Conservation (phyloP, 2,329 filamentous ascomycete species). For the Fusarium multiceps region DNA sequence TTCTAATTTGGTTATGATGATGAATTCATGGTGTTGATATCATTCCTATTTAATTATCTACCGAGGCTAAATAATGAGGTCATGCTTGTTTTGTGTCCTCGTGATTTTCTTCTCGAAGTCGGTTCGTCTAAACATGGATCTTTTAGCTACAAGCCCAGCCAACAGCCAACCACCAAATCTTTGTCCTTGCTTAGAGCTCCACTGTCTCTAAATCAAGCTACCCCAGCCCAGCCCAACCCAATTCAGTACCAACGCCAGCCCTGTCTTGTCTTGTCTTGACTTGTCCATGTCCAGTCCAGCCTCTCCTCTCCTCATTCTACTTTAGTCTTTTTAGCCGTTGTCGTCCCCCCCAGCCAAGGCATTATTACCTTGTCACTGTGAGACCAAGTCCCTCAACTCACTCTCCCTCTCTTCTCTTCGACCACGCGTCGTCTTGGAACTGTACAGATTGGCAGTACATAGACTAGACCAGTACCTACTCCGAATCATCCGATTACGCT, state of each 20-base stretch:
- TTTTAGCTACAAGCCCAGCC: background rate
- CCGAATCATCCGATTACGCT: constrained; percentile 29
- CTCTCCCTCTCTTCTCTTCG: constrained; percentile 11
- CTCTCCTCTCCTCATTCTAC: constrained; percentile 1
- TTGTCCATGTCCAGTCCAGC: constrained; percentile 25
- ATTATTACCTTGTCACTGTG: background rate
- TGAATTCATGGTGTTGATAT: constrained; percentile 3
- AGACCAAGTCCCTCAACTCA: background rate
- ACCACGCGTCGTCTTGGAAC: constrained; percentile 20
- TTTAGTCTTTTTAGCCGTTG: constrained; percentile 23
- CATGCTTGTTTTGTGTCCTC: constrained; percentile 36
- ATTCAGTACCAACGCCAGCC: constrained; percentile 17
- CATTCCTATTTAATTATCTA: constrained; percentile 3
- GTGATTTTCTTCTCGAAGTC: constrained; percentile 25
- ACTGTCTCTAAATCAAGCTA: constrained; percentile 22
- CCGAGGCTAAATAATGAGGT: constrained; percentile 32
- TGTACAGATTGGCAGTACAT: constrained; percentile 8
- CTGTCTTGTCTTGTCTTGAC: constrained; percentile 14
- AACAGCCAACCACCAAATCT: constrained; percentile 20
- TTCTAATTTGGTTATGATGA: too few species aligned
- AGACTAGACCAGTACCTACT: background rate
- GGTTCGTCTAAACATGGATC: constrained; percentile 23
- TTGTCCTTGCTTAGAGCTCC: constrained; percentile 9
- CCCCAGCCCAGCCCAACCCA: constrained; percentile 14
- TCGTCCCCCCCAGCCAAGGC: constrained; percentile 23